These are phyloP conservation scores for Rhizopus sp. DNA, from an alignment of 371 early-diverging fungal genomes.

Conservation along the genomic window DNA sequence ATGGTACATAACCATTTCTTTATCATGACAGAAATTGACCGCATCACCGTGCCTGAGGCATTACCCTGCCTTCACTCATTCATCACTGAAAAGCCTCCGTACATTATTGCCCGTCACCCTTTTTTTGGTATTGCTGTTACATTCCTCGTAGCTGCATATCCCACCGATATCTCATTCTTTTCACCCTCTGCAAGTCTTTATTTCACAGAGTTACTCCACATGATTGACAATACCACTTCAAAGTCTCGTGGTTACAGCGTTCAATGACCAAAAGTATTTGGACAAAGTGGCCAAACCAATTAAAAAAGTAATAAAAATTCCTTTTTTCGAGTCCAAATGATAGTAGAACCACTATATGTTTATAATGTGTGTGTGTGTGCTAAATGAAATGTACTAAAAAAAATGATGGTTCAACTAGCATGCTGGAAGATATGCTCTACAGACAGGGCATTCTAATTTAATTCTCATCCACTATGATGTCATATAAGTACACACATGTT, in stretches of 20 bases:
- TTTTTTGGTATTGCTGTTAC: conserved; percentile 4
- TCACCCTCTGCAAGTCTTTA: conserved; percentile 32
- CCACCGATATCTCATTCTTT: neutral
- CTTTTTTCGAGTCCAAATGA: too few relatives aligned
- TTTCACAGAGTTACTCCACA: conserved; percentile 29
- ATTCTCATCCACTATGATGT: conserved; percentile 76
- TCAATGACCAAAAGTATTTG: conserved; percentile 24
- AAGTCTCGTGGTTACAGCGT: conserved; percentile 25
- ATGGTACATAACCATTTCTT: conserved; percentile 30
- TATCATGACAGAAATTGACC: conserved; percentile 35
- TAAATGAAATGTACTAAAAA: neutral
- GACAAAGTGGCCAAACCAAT: conserved; percentile 17
- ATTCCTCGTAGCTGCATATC: conserved; percentile 21
- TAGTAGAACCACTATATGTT: too few relatives aligned
- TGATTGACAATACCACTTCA: conserved; percentile 29
- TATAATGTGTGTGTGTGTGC: too few relatives aligned
- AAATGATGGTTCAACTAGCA: conserved; percentile 21
- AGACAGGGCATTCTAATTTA: conserved; percentile 79
- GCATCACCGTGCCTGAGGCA: conserved; percentile 29
- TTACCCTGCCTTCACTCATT: conserved; percentile 28
- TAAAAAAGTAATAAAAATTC: too few relatives aligned
- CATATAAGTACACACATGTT: neutral
- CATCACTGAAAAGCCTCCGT: conserved; percentile 19
- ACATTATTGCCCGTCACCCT: conserved; percentile 14
- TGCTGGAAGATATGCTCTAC: conserved; percentile 67